These are phyloP conservation scores for Trichoderma koningiopsis DNA, from an alignment of 2,329 filamentous ascomycete species.

Conservation along the genomic window DNA sequence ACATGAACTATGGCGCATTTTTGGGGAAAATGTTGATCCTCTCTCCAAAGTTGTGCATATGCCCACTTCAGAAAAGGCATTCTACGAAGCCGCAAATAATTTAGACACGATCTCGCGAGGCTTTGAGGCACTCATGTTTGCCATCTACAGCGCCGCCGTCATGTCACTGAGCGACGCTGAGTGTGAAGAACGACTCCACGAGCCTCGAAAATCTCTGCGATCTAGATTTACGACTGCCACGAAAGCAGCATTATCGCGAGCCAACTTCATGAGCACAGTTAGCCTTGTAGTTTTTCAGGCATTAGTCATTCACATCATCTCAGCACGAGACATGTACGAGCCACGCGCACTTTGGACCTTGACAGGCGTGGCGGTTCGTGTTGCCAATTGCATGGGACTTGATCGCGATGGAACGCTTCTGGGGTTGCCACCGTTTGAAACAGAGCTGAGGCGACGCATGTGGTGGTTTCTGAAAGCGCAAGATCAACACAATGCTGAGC, in stretches of 20 bases:
- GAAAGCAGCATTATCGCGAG: background rate
- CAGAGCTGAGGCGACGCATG: background rate
- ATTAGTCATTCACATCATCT: slow-evolving; percentile 13
- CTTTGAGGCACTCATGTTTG: slow-evolving; percentile 19
- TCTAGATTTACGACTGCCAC: background rate
- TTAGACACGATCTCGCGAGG: slow-evolving; percentile 2
- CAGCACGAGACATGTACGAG: slow-evolving; percentile 5
- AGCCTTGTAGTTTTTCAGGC: slow-evolving; percentile 5
- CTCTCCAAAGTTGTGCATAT: slow-evolving; percentile 14
- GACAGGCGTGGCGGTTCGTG: slow-evolving; percentile 12
- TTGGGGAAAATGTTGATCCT: slow-evolving; percentile 16
- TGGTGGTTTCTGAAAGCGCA: slow-evolving; percentile 16
- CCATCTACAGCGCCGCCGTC: slow-evolving; percentile 9
- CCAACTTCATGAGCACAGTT: background rate
- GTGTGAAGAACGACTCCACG: slow-evolving; percentile 9
- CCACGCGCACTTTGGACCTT: slow-evolving; percentile 7
- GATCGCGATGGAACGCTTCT: slow-evolving; percentile 14
- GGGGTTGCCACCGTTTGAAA: background rate
- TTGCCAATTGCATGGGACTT: slow-evolving; percentile 5
- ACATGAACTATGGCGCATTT: slow-evolving; percentile 5
- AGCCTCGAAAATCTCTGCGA: slow-evolving; percentile 8
- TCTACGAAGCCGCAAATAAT: background rate
- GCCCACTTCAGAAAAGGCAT: slow-evolving; percentile 1
- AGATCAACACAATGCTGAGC: slow-evolving; percentile 5
- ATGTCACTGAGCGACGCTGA: slow-evolving; percentile 16